Evolutionary conservation across 108 stramenopile species (phyloP).

Genomic region (Fragilaria radians): DNA sequence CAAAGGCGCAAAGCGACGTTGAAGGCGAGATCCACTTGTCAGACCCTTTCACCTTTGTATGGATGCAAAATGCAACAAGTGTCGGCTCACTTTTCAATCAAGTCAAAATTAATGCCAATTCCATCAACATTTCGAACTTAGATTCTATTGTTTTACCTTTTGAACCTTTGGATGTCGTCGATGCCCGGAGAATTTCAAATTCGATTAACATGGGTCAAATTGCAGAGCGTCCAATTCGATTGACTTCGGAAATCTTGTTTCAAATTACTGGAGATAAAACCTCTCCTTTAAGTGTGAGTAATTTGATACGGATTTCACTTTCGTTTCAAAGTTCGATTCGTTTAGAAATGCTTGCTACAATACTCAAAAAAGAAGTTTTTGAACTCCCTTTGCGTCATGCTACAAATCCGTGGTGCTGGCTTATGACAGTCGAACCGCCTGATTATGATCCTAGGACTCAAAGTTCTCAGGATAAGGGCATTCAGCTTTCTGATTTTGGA

Average conservation of each 20-base stretch:
- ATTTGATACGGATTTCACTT: neutral
- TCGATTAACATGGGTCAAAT: neutral
- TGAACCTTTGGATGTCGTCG: neutral
- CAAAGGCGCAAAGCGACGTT: conserved; percentile 12
- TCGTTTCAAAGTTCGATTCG: conserved; percentile 2
- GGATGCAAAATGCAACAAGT: neutral
- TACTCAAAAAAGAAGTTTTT: conserved; percentile 31
- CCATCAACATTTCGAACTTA: neutral
- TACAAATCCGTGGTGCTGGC: conserved; percentile 52
- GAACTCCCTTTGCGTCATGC: conserved; percentile 56
- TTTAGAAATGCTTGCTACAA: conserved; percentile 33
- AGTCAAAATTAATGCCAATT: neutral
- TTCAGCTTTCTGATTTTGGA: conserved; percentile 28
- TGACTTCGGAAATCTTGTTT: conserved; percentile 11
- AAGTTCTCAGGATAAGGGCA: conserved; percentile 15
- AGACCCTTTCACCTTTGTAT: neutral
- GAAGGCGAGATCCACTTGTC: conserved; percentile 16
- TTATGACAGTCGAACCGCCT: conserved; percentile 40
- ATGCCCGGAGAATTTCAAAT: neutral
- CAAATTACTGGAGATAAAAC: conserved; percentile 32
- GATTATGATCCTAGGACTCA: conserved; percentile 21
- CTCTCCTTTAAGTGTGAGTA: conserved; percentile 35
- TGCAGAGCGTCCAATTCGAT: neutral
- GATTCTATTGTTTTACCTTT: neutral
- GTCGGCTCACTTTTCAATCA: neutral